Base-by-base conservation (phyloP, 768 basidiomycete species). In the Boletus barrowsii region DNA sequence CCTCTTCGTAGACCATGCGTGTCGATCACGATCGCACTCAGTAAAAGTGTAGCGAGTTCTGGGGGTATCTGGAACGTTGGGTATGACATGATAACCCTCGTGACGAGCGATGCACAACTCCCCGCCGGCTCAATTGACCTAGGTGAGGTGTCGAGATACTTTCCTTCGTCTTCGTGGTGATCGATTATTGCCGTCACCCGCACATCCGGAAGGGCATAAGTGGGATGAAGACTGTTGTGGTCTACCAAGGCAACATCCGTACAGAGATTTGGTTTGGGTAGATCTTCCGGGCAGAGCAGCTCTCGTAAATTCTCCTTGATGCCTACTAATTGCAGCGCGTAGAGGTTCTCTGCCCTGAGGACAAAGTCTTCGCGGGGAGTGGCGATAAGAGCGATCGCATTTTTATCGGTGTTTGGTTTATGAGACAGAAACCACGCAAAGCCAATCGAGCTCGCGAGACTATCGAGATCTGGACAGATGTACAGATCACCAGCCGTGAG, bases 101-200 rank as follows among this genome's bases (percentile, higher is more conserved):
- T 61, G 73, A 98, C 67, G 13, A 88, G 75, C 0, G 84, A 83
- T 2, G 92, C 71, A 65, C 92, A 93, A 57, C 90, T 93, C 3
- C 96, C 97, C 0, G 79, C 80, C 0, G 86, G 83, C 2, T 72
- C 67, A 49, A 98, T 78, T 52, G 83, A 71, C 20, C 95, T 82
- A 3, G 89, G 87, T n/a, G 78, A 70, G 0, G 83, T 80, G 49
- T 81, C 77, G 5, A 68, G 69, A 68, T 97, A 81, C 2, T 77
- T 69, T 0, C 79, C 76, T 63, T 98, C 95, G 68, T 99, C 96
- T 15, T 78, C 84, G 64, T 98, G 94, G 65, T 99, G 96, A 68
- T 99, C 97, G 26, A 98, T 73, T 49, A 98, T 76, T 3, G 88
- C 86, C 0, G 81, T 76, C 10, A 98, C 91, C n/a, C 72, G 70